Base-by-base conservation (phyloP, 768 basidiomycete genomes). In the Tricholoma matsutake region DNA sequence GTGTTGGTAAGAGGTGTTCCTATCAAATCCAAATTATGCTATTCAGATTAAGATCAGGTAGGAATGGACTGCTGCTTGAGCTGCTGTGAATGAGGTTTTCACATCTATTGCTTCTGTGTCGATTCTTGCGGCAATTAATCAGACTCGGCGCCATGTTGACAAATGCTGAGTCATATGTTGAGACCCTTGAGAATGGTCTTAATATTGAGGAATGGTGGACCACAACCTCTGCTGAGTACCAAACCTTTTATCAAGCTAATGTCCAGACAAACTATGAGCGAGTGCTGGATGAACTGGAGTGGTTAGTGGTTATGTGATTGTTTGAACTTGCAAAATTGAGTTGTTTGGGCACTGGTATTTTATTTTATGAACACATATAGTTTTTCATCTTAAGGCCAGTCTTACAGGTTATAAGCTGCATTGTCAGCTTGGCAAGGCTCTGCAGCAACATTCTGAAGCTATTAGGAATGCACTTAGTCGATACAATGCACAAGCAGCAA, bases 341-440 rank as follows among this genome's bases (percentile, higher is more conserved):
- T 7, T 28, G 25, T 28, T 51, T 13, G 47, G 47, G 47, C 47
- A 51, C 47, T 28, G 47, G 47, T 51, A 51, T n/a, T n/a, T n/a
- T n/a, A n/a, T n/a, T n/a, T n/a, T n/a, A n/a, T n/a, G n/a, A n/a
- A n/a, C n/a, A n/a, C n/a, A n/a, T n/a, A n/a, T n/a, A 18, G 16
- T 51, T 51, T 28, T 51, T 28, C 0, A 28, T 28, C 6, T 29
- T 16, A 13, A 51, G 47, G 47, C n/a, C n/a, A 51, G 25, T 51
- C 47, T 51, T 51, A 28, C 28, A 51, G 47, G 47, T 43, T 61
- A 34, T 52, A 61, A 43, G 54, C 56, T n/a, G 6, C 60, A 62
- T 9, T 61, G 56, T 28, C 66, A 71, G 16, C 67, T 71, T 35
- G 64, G 56, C 0, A 66, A 63, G 47, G 67, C 67, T 10, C 64